These are phyloP conservation scores for Rheum nobile DNA, from an alignment of 148 eudicot genomes.

Conservation along the genomic window DNA sequence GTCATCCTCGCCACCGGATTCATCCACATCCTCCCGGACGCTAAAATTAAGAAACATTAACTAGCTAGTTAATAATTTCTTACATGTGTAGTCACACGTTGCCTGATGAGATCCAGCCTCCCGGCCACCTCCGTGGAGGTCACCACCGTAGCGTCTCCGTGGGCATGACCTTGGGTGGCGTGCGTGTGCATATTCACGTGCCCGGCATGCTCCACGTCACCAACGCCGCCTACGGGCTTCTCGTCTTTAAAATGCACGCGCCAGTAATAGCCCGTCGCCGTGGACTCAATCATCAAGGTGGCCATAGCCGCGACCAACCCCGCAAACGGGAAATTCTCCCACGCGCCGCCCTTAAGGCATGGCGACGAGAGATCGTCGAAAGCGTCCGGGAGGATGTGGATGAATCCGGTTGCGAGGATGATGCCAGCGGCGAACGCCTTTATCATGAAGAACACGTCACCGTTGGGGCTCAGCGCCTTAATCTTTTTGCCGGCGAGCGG, in stretches of 20 bases:
- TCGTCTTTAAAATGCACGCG: conserved; percentile 27
- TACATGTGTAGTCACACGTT: conserved; percentile 74
- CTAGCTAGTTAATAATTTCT: neutral
- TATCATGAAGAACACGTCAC: conserved; percentile 58
- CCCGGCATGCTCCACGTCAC: conserved; percentile 22
- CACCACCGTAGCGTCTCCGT: conserved; percentile 9
- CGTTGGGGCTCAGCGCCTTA: conserved; percentile 27
- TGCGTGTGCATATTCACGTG: conserved; percentile 36
- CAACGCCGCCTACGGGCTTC: conserved; percentile 14
- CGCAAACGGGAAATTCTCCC: conserved; percentile 60
- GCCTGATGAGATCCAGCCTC: conserved; percentile 39
- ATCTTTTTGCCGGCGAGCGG: conserved; percentile 36
- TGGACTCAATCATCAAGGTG: conserved; percentile 57
- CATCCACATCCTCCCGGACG: conserved; percentile 74
- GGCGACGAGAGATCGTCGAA: conserved; percentile 49
- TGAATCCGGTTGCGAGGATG: conserved; percentile 65
- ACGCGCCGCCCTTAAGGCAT: conserved; percentile 35
- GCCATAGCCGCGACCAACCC: conserved; percentile 46
- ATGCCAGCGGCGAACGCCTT: conserved; percentile 92
- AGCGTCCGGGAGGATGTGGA: conserved; percentile 77
- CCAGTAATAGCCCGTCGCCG: conserved; percentile 47
- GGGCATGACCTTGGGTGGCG: conserved; percentile 18
- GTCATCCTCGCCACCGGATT: conserved; percentile 76
- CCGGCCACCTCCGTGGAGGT: conserved; percentile 6
- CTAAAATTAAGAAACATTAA: too few species aligned